Evolutionary conservation across 192 early-diverging fungal species (phyloP), one percentile per base, ranked within the genome.

Genomic region (Tieghemiomyces parasiticus): DNA sequence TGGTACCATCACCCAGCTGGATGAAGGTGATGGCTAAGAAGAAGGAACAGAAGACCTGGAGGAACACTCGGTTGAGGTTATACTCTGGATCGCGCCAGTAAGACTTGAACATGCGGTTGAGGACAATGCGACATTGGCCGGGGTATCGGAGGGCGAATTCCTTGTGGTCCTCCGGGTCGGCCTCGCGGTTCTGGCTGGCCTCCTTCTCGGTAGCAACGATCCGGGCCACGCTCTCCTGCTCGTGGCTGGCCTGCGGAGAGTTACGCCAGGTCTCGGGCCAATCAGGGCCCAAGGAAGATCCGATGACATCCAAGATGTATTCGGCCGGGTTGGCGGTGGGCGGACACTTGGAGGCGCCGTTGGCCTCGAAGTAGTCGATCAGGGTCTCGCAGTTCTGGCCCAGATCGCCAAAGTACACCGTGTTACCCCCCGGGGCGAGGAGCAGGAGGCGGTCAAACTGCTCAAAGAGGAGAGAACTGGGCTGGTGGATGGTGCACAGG

Each of bases 371-470:
- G 71, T 92, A 90, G 14, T 65, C 58, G 44, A 83, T 78, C 66
- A 92, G 69, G 2, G 67, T 79, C 34, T 68, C 59, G 28, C 79
- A 81, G 35, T 88, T 80, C 0, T 46, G 30, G 32, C 90, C 90
- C 4, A 92, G 69, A 26, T 90, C 86, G 35, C 91, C 91, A 72
- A 88, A 84, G 63, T 86, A 93, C 26, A 81, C 87, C 12, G 85
- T 85, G 49, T 68, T 65, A 55, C 91, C 91, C 32, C 89, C 89
- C 59, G 79, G 79, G 14, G 79, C 85, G 25, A 92, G 68, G 24
- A 88, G 65, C 51, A 92, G 62, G 13, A 89, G 69, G 35, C 88
- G 81, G 62, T 89, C 87, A 70, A 92, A 92, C 48, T 82, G 80
- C 55, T 82, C 77, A 70, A 92, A 92, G 35, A 88, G 71, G 48